phyloP scores from a whole-genome alignment of 306 rosid species.

The Ceratonia siliqua region DNA sequence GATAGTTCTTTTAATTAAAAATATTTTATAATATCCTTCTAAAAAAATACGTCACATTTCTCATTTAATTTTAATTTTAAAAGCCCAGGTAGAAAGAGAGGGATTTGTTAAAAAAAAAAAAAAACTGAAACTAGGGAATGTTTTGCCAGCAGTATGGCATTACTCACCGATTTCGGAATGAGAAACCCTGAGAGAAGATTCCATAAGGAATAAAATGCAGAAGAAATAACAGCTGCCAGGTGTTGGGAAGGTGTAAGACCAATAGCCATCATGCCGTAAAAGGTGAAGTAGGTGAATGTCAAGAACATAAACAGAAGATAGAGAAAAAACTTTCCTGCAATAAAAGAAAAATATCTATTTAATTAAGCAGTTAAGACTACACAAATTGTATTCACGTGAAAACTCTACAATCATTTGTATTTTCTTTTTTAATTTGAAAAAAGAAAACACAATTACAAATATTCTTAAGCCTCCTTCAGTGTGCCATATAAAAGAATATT shows the following conservation, averaged over 20 bases:
- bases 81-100: neutral
- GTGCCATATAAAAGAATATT: too few relatives aligned
- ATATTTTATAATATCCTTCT: too few relatives aligned
- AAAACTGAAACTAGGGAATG: neutral
- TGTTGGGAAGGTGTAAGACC: constrained; percentile 86
- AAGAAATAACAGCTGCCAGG: constrained; percentile 80
- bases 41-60: too few relatives aligned
- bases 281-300: constrained; percentile 93
- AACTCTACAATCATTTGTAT: neutral
- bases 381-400: neutral
- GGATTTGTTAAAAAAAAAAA: neutral
- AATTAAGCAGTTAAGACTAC: too few relatives aligned
- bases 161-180: constrained; percentile 78
- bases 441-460: neutral
- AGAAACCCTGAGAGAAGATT: constrained; percentile 96
- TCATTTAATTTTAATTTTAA: too few relatives aligned
- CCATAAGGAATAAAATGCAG: constrained; percentile 95
- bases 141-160: neutral
- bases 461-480: too few relatives aligned
- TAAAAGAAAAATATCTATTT: neutral
- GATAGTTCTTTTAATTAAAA: too few relatives aligned
- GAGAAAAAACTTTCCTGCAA: constrained; percentile 77
- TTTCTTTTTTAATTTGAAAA: neutral
- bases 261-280: constrained; percentile 93
- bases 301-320: constrained; percentile 88